Conservation (phyloP, 306 rosid genomes). For the Castanea mollissima region DNA sequence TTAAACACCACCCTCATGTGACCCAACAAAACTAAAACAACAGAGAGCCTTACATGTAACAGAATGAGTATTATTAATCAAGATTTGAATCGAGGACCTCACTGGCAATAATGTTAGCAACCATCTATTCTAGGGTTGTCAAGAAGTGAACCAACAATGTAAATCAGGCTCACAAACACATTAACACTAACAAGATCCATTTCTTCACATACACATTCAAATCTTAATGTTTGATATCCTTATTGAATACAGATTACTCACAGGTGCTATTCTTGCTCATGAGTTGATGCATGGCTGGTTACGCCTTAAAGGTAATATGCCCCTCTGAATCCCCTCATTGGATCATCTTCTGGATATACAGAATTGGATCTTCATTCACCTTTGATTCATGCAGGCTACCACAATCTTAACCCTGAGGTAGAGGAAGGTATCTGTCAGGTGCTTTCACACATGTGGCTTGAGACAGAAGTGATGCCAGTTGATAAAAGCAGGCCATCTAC, state of each 20-base stretch:
- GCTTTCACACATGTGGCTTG: constrained; percentile 96
- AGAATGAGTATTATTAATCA: too few species aligned
- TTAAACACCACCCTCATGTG: background rate
- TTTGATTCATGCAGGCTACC: constrained; percentile 56
- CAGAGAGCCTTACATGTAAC: background rate
- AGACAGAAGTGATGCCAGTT: constrained; percentile 83
- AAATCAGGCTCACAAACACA: background rate
- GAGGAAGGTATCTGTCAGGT: constrained; percentile 99
- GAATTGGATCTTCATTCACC: background rate
- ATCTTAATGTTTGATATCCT: constrained; percentile 2
- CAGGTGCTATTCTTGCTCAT: constrained; percentile 98
- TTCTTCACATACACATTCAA: background rate
- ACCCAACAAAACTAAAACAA: background rate
- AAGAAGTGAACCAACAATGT: background rate
- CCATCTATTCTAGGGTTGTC: background rate
- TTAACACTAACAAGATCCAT: background rate
- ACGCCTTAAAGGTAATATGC: constrained; percentile 82
- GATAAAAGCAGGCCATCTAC: constrained; percentile 60
- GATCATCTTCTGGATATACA: background rate
- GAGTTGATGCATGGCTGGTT: constrained; percentile 98
- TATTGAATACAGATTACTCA: constrained; percentile 64
- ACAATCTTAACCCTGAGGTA: constrained; percentile 80
- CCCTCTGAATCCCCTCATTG: background rate
- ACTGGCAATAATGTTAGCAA: background rate
- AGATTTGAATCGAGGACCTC: too few species aligned